Evolutionary conservation across 768 basidiomycete species (phyloP).

Genomic region (Mycena albidolilacea): DNA sequence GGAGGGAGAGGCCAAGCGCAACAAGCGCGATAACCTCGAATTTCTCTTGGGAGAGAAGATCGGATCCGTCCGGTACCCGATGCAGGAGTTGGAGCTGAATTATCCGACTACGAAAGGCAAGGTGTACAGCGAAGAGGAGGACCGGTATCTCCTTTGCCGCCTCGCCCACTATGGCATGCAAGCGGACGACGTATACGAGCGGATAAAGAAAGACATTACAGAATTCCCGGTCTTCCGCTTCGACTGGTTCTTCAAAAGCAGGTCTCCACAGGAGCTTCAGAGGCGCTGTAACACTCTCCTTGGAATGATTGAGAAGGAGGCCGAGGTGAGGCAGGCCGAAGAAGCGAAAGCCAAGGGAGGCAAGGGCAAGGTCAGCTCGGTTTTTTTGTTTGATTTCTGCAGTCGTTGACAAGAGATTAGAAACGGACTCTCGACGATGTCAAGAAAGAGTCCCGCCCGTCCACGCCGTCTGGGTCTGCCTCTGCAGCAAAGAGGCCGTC

Average conservation of each 20-base stretch:
- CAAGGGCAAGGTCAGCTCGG: conserved; percentile 73
- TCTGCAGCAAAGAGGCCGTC: conserved; percentile 69
- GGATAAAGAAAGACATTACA: conserved; percentile 95
- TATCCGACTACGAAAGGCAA: conserved; percentile 98
- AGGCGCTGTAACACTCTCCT: conserved; percentile 90
- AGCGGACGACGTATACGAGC: conserved; percentile 90
- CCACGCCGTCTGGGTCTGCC: conserved; percentile 68
- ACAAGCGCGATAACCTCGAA: conserved; percentile 86
- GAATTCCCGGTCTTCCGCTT: conserved; percentile 98
- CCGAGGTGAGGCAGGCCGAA: conserved; percentile 76
- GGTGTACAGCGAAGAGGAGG: conserved; percentile 97
- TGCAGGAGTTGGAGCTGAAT: conserved; percentile 97
- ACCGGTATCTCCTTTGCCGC: conserved; percentile 93
- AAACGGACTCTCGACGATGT: conserved; percentile 84
- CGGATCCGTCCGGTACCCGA: conserved; percentile 85
- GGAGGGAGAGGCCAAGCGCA: conserved; percentile 92
- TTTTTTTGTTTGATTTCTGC: conserved; percentile 1
- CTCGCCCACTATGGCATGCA: conserved; percentile 93
- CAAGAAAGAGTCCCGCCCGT: conserved; percentile 71
- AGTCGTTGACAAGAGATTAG: conserved; percentile 50
- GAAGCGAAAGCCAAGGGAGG: conserved; percentile 73
- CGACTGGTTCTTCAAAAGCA: conserved; percentile 98
- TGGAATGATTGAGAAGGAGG: conserved; percentile 95
- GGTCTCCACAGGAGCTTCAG: conserved; percentile 90
- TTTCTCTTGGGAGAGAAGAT: conserved; percentile 88